phyloP scores from a whole-genome alignment of 805 yeast genomes.

The Pichia californica region DNA sequence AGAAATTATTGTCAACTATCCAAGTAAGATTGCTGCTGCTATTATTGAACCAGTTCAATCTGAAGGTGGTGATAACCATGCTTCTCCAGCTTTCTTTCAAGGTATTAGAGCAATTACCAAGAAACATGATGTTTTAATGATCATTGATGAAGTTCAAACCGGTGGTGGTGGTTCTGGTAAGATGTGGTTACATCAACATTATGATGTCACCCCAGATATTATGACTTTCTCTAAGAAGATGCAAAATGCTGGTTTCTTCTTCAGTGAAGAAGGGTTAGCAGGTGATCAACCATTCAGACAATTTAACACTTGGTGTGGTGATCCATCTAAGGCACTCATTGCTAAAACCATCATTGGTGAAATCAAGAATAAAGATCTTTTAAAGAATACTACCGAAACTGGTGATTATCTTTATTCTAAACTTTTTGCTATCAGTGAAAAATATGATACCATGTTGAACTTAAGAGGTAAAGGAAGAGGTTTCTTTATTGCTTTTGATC shows the following conservation, averaged over 20 bases:
- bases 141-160: conserved; percentile 69
- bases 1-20: conserved; percentile 32
- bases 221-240: conserved; percentile 68
- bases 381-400: conserved; percentile 40
- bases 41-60: conserved; percentile 61
- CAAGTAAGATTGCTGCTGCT: conserved; percentile 44
- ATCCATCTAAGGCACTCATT: conserved; percentile 60
- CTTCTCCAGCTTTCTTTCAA: conserved; percentile 54
- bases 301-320: conserved; percentile 77
- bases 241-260: conserved; percentile 69
- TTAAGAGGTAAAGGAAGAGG: conserved; percentile 61
- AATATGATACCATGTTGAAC: conserved; percentile 34
- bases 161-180: conserved; percentile 72
- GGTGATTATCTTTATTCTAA: conserved; percentile 48
- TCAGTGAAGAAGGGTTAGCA: conserved; percentile 50
- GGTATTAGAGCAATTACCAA: conserved; percentile 53
- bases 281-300: conserved; percentile 62
- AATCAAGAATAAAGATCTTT: conserved; percentile 41
- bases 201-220: conserved; percentile 57
- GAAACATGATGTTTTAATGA: conserved; percentile 51
- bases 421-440: conserved; percentile 33
- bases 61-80: conserved; percentile 76
- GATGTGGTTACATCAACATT: conserved; percentile 70
- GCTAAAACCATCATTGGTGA: conserved; percentile 57
- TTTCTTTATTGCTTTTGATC: conserved; percentile 62